These are phyloP conservation scores for Quercus gilva DNA, from an alignment of 306 rosid genomes.

Conservation along the genomic window DNA sequence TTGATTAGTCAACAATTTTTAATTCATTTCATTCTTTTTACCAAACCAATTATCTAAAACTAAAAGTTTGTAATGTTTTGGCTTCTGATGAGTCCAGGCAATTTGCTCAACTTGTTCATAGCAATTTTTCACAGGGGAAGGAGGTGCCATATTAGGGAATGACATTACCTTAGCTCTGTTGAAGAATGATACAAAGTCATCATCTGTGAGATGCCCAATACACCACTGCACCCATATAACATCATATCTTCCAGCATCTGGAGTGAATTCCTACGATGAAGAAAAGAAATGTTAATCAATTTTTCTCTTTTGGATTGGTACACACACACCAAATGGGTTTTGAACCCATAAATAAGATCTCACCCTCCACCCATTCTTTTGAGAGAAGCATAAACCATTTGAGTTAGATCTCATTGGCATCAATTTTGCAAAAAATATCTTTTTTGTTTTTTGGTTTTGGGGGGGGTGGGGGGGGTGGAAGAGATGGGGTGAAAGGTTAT, in stretches of 20 bases:
- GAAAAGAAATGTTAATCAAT: conserved; percentile 19
- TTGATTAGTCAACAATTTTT: background rate
- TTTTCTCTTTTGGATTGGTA: background rate
- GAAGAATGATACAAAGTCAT: conserved; percentile 84
- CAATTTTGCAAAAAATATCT: background rate
- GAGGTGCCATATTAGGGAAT: conserved; percentile 11
- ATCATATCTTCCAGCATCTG: conserved; percentile 80
- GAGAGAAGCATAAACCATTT: no score
- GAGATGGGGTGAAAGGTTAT: no score
- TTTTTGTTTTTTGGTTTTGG: no score
- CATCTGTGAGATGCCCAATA: conserved; percentile 97
- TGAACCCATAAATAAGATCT: no score
- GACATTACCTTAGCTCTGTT: conserved; percentile 71
- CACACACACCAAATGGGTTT: no score
- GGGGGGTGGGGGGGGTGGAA: no score
- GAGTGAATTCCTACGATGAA: conserved; percentile 76
- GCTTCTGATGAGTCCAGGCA: background rate
- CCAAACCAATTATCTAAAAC: background rate
- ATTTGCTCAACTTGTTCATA: background rate
- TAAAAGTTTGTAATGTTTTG: background rate
- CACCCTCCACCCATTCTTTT: no score
- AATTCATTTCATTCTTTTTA: background rate
- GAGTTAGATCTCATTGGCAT: no score
- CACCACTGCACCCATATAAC: conserved; percentile 99
- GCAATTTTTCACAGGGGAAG: background rate